A percentile compares a stretch with the other conserved stretches of the same genome.
Evolutionary conservation across 768 basidiomycete species (phyloP).

Genomic region (Rhizopogon roseolus): DNA sequence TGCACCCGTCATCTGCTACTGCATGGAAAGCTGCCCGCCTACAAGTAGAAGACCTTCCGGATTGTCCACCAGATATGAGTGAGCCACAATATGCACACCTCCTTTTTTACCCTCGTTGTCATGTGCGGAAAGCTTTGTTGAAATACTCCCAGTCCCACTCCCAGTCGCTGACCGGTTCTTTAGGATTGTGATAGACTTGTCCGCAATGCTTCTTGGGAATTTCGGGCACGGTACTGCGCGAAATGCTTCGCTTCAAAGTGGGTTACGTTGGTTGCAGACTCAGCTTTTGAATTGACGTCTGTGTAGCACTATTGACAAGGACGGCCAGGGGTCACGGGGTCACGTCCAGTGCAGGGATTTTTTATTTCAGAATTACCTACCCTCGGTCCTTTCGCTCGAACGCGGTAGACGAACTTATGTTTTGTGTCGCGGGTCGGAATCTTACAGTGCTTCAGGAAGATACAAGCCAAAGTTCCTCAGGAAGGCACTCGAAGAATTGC

Average conservation of each 20-base stretch:
- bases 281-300: not conserved
- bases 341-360: not conserved
- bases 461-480: not conserved
- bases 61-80: conserved; percentile 38
- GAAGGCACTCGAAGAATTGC: not conserved
- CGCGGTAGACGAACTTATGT: not conserved
- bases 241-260: not conserved
- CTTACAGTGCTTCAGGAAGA: not conserved
- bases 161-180: not conserved
- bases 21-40: conserved; percentile 36
- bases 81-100: conserved; percentile 43
- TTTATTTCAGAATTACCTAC: not conserved
- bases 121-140: not conserved
- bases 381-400: not conserved
- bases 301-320: not conserved
- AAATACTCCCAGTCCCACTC: not conserved
- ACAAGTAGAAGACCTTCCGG: too few relatives aligned
- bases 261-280: not conserved
- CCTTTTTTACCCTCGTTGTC: conserved; percentile 24
- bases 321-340: not conserved
- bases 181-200: not conserved
- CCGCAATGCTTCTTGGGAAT: not conserved
- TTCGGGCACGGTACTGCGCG: not conserved
- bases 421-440: not conserved
- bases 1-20: conserved; percentile 13